These are phyloP conservation scores for Fallopia convolvulus DNA, from an alignment of 148 eudicot genomes.

Conservation along the genomic window DNA sequence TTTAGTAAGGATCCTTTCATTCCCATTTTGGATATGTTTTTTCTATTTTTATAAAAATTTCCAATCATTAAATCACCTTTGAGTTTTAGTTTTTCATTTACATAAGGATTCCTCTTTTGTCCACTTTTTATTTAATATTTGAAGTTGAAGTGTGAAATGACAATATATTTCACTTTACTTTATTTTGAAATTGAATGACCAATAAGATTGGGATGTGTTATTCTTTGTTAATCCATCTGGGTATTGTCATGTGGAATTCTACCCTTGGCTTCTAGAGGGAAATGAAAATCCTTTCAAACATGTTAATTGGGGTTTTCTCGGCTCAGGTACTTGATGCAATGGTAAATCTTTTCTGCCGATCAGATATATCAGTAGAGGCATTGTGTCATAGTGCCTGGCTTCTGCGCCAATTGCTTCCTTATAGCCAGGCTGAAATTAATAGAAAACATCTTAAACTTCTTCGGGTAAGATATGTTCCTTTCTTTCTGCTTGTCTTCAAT, in stretches of 20 bases:
- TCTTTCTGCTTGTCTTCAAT: not conserved
- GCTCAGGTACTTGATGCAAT: conserved; percentile 88
- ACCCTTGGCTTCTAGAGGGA: not conserved
- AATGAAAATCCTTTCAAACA: not conserved
- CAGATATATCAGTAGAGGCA: conserved; percentile 75
- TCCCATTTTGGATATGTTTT: not conserved
- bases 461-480: conserved; percentile 38
- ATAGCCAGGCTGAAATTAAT: conserved; percentile 71
- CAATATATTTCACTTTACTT: no score
- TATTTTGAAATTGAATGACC: not conserved
- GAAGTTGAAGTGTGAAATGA: no score
- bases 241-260: not conserved
- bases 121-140: no score
- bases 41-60: not conserved
- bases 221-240: not conserved
- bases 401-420: conserved; percentile 92
- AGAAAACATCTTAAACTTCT: conserved; percentile 56
- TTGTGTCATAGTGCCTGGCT: conserved; percentile 99
- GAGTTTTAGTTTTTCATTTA: not conserved
- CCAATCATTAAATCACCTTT: not conserved
- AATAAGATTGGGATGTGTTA: not conserved
- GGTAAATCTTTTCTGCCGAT: conserved; percentile 85
- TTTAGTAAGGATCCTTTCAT: not conserved
- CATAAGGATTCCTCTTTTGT: not conserved
- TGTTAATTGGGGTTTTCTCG: not conserved